Evolutionary conservation across 352 stramenopile genomes (phyloP), one percentile per base, ranked within the genome.

Genomic region (Globisporangium nunn): DNA sequence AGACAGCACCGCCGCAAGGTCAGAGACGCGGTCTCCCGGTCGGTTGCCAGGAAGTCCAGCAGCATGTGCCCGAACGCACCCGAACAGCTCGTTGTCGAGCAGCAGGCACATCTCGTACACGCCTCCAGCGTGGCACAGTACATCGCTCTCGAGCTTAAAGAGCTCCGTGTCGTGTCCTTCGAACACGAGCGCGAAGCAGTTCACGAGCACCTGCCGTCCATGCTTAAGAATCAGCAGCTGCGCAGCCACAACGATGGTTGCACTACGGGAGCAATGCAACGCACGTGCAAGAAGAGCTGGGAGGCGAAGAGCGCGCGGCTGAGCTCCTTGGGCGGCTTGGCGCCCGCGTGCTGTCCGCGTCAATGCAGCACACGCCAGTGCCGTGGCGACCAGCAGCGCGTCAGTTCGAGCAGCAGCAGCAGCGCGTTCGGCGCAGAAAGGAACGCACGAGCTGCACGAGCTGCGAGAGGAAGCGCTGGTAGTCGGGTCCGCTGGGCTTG

Each of bases 121-220:
- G 18, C 75, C 75, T 14, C 88, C 82, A 0, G 61, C 64, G 56
- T 77, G 69, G 49, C 67, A 82, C 58, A 93, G 53, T 41, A 85
- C 63, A 35, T 89, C 82, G 39, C 77, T 81, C 52, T 93, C 78
- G 14, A 85, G 53, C 46, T 83, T 87, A 54, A 93, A 93, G 14
- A 84, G 48, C 23, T 87, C 78, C 11, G 63, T 66, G 49, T 87
- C 71, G 47, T 78, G 70, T 2, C 66, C 66, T 31, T 73, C 64
- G 56, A 85, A 83, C 14, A 70, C 68, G 18, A 66, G 63, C 1
- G 73, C 76, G 35, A 90, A 79, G n/a, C 80, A 71, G 56, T 87
- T 66, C 3, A 85, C 76, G 39, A 87, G 49, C 33, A 91, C 58
- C 82, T 92, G 28, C 4, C 10, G 11, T 15, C 18, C 37, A 43